Evolutionary conservation across 106 monocot species (phyloP), one percentile per base, ranked within the genome.

Genomic region (Platanthera guangdongensis): DNA sequence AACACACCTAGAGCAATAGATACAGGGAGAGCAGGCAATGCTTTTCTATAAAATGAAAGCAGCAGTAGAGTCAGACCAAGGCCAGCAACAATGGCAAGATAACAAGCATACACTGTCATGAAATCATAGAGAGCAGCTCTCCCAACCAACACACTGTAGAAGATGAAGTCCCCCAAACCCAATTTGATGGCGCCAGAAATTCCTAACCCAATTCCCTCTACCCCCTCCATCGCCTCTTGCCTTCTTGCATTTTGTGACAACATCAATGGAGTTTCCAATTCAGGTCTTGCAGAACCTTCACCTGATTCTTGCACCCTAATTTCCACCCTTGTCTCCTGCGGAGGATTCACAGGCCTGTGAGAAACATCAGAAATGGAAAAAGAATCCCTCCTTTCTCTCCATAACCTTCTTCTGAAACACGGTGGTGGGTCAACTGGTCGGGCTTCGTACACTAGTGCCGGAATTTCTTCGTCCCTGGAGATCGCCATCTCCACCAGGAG

Each of bases 91-190:
- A 99, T 94, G 4, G 97, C 97, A 53, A 94, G 94, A 67, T 99
- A 99, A 51, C 97, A 99, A 59, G 97, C 97, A 78, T 99, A 99
- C 8, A 99, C 94, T 9, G 89, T 83, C 89, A 87, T 94, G 82
- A 78, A 90, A 77, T 94, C 91, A 71, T 89, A 99, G 77, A 92
- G 81, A 3, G 94, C 93, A 0, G 94, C 97, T 74, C 94, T 87
- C 47, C 89, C 97, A 6, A 99, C 97, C 78, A 99, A 75, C 1
- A 99, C 91, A 18, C 97, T 94, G 83, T 97, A 97, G 74, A 99
- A 99, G 55, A 99, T 99, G 79, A 99, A 99, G 68, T 99, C 97
- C 50, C 97, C 97, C 74, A 99, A 82, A 19, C 97, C 94, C 64
- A 99, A 80, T 78, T 99, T 99, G 78, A 99, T 99, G 7, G 91